Percentiles rank a stretch among this genome's conserved stretches.
phyloP scores from a whole-genome alignment of 1,284 basidiomycete genomes.

The Austropuccinia psidii region DNA sequence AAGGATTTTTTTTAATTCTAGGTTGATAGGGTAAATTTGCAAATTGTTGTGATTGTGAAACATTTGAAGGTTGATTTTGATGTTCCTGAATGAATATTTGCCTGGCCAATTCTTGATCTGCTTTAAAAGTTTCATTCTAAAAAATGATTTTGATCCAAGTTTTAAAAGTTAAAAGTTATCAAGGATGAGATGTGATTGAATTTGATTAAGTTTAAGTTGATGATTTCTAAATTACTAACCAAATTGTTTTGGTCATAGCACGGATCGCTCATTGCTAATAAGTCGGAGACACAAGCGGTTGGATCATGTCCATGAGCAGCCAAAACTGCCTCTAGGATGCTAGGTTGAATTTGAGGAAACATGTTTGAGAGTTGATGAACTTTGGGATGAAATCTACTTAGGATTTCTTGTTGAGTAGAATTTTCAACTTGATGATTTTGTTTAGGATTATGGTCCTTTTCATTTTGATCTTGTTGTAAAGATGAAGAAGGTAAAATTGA shows the following conservation, averaged over 20 bases:
- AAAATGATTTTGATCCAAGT: too few relatives aligned
- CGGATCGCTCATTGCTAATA: constrained; percentile 34
- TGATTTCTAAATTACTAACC: too few relatives aligned
- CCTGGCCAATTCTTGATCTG: constrained; percentile 32
- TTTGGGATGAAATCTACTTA: background rate
- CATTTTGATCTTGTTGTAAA: too few relatives aligned
- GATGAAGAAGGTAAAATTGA: too few relatives aligned
- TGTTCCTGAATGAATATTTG: constrained; percentile 22
- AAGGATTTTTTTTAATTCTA: constrained; percentile 6
- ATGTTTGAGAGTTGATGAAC: constrained; percentile 15
- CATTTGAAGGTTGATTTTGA: background rate
- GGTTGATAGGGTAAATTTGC: constrained; percentile 35
- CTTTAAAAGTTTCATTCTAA: constrained; percentile 2
- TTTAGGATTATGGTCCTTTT: too few relatives aligned
- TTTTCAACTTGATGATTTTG: too few relatives aligned
- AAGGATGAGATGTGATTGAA: too few relatives aligned
- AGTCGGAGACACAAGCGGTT: constrained; percentile 20
- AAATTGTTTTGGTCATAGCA: constrained; percentile 14
- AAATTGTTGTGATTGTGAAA: background rate
- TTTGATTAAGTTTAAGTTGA: too few relatives aligned
- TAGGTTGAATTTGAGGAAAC: constrained; percentile 32
- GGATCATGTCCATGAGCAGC: constrained; percentile 14
- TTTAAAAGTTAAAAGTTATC: too few relatives aligned
- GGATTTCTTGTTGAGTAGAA: too few relatives aligned
- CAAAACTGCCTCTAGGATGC: constrained; percentile 26